Conservation (phyloP, 2,329 filamentous ascomycete genomes). For the Arachnomyces sp. region DNA sequence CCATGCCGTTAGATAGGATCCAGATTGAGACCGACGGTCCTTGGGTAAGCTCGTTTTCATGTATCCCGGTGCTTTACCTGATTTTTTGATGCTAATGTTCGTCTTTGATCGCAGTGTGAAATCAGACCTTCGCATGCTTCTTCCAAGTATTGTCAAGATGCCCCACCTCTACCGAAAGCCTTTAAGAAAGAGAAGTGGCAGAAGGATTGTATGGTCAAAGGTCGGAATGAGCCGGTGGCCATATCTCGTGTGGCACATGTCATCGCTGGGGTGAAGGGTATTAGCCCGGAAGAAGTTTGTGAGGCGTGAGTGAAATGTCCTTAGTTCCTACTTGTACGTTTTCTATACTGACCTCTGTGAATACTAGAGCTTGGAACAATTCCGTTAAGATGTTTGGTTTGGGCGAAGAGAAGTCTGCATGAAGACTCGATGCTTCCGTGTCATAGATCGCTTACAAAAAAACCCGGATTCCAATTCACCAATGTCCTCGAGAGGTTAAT, state of each 20-base stretch:
- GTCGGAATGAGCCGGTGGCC: constrained; percentile 83
- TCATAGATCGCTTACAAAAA: too few relatives aligned
- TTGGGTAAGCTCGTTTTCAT: constrained; percentile 46
- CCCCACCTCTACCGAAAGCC: constrained; percentile 65
- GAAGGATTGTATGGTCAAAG: constrained; percentile 83
- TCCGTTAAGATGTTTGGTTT: constrained; percentile 72
- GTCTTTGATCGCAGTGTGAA: constrained; percentile 58
- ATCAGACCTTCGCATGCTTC: constrained; percentile 84
- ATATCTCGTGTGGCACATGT: constrained; percentile 84
- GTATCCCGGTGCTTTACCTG: background rate
- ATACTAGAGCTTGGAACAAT: constrained; percentile 63
- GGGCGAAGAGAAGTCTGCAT: constrained; percentile 35
- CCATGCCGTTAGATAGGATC: constrained; percentile 68
- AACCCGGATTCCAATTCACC: too few relatives aligned
- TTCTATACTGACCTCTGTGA: background rate
- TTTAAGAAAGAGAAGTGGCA: constrained; percentile 97
- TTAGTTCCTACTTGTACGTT: background rate
- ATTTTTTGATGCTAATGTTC: background rate
- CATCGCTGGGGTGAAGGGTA: constrained; percentile 75
- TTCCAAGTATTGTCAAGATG: constrained; percentile 62
- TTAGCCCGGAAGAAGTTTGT: constrained; percentile 72
- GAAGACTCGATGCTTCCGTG: too few relatives aligned
- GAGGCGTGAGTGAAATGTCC: constrained; percentile 53
- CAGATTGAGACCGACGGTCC: constrained; percentile 97
- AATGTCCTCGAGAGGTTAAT: too few relatives aligned